Percentiles rank a stretch among this genome's conserved stretches.
phyloP scores from a whole-genome alignment of 2,329 filamentous ascomycete species.

The Colletotrichum sp. region DNA sequence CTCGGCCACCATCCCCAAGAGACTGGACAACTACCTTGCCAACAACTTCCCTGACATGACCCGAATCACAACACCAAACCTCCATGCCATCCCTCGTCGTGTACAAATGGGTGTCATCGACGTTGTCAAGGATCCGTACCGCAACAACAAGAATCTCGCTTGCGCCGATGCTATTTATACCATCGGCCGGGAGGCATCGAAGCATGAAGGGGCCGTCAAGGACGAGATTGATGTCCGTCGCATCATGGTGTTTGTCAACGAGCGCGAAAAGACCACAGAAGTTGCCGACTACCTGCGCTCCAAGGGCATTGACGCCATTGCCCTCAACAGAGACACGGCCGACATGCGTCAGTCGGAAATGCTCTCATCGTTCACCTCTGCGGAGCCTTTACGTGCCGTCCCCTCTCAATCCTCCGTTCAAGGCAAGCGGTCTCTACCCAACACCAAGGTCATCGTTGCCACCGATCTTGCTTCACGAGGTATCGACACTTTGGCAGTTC shows the following conservation, averaged over 20 bases:
- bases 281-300: slow-evolving; percentile 78
- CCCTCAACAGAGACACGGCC: slow-evolving; percentile 83
- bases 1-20: slow-evolving; percentile 92
- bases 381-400: slow-evolving; percentile 42
- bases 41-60: slow-evolving; percentile 82
- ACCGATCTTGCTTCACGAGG: slow-evolving; percentile 92
- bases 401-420: slow-evolving; percentile 31
- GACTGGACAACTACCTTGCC: slow-evolving; percentile 84
- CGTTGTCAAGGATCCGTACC: slow-evolving; percentile 89
- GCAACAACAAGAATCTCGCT: slow-evolving; percentile 89
- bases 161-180: slow-evolving; percentile 96
- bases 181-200: slow-evolving; percentile 77
- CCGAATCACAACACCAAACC: slow-evolving; percentile 90
- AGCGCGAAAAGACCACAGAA: slow-evolving; percentile 86
- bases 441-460: slow-evolving; percentile 90
- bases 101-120: slow-evolving; percentile 95
- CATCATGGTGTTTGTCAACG: slow-evolving; percentile 95
- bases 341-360: slow-evolving; percentile 80
- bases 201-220: slow-evolving; percentile 60
- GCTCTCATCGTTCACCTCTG: slow-evolving; percentile 74
- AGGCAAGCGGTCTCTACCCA: slow-evolving; percentile 62
- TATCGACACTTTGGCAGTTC: slow-evolving; percentile 91
- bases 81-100: slow-evolving; percentile 93
- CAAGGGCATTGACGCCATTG: slow-evolving; percentile 89
- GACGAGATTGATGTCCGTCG: slow-evolving; percentile 74